A percentile compares a stretch with the other conserved stretches of the same genome.
Conservation (phyloP, 2,329 filamentous ascomycete genomes). For the Talaromyces sp. region DNA sequence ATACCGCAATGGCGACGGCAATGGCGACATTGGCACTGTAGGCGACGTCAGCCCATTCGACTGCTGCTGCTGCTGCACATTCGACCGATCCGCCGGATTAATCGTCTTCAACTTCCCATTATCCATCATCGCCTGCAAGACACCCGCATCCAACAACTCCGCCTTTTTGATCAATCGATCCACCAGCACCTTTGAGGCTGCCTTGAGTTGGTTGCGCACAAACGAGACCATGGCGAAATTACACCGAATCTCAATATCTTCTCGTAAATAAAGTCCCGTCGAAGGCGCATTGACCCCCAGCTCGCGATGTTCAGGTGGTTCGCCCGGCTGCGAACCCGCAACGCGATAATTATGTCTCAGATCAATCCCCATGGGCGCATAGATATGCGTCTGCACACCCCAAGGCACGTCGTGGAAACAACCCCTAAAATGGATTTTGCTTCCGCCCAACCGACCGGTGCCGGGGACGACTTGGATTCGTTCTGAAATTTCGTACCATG, state of each 20-base stretch:
- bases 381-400: slow-evolving; percentile 80
- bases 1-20: slow-evolving; percentile 10
- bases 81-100: slow-evolving; percentile 19
- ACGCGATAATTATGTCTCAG: slow-evolving; percentile 76
- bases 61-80: slow-evolving; percentile 4
- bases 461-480: slow-evolving; percentile 71
- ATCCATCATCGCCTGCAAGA: slow-evolving; percentile 19
- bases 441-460: slow-evolving; percentile 53
- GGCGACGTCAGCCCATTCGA: neutral
- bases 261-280: slow-evolving; percentile 71
- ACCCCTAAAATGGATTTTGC: slow-evolving; percentile 71
- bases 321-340: slow-evolving; percentile 69
- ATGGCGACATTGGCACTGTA: neutral
- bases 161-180: slow-evolving; percentile 57
- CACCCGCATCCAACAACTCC: slow-evolving; percentile 33
- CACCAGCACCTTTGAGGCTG: slow-evolving; percentile 68
- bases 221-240: slow-evolving; percentile 72
- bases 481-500: slow-evolving; percentile 77
- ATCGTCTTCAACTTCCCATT: slow-evolving; percentile 18
- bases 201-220: slow-evolving; percentile 77
- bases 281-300: slow-evolving; percentile 64
- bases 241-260: slow-evolving; percentile 80
- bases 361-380: slow-evolving; percentile 76
- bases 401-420: slow-evolving; percentile 73
- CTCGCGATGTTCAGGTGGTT: slow-evolving; percentile 65